phyloP scores from a whole-genome alignment of 345 rosid genomes.

The Iberis pinnata region DNA sequence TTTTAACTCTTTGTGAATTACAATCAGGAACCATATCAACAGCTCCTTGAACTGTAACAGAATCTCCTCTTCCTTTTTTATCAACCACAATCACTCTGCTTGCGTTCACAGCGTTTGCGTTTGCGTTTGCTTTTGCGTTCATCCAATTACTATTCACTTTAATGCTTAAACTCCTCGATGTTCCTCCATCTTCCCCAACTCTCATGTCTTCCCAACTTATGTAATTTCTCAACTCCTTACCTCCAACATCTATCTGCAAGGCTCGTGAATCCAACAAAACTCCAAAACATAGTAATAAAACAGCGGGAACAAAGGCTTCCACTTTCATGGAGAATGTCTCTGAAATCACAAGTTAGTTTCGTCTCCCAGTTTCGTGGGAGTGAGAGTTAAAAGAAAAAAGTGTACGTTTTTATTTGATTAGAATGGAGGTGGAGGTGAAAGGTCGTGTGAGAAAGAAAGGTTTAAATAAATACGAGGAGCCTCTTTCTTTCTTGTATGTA shows the following conservation, averaged over 20 bases:
- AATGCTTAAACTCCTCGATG: neutral
- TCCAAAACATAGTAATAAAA: constrained; percentile 20
- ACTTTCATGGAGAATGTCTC: constrained; percentile 24
- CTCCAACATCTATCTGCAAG: neutral
- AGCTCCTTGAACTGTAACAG: constrained; percentile 81
- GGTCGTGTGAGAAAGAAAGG: constrained; percentile 46
- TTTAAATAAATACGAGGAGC: constrained; percentile 53
- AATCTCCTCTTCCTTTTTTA: constrained; percentile 57
- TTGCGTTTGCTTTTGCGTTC: constrained; percentile 22
- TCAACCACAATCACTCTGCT: constrained; percentile 63
- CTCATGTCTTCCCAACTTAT: constrained; percentile 78
- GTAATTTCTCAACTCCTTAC: constrained; percentile 22
- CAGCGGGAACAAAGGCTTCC: constrained; percentile 14
- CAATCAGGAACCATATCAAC: constrained; percentile 61
- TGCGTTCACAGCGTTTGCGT: constrained; percentile 22
- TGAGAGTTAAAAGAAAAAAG: too few relatives aligned
- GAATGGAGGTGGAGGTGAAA: constrained; percentile 38
- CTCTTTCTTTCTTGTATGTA: constrained; percentile 11
- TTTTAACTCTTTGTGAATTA: constrained; percentile 66
- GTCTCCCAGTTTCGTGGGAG: too few relatives aligned
- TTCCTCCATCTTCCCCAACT: constrained; percentile 30
- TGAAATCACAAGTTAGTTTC: neutral
- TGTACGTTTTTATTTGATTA: constrained; percentile 20
- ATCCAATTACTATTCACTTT: constrained; percentile 18
- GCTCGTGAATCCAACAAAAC: neutral